Evolutionary conservation across 1,284 basidiomycete species (phyloP).

Genomic region (Malassezia dermatis): DNA sequence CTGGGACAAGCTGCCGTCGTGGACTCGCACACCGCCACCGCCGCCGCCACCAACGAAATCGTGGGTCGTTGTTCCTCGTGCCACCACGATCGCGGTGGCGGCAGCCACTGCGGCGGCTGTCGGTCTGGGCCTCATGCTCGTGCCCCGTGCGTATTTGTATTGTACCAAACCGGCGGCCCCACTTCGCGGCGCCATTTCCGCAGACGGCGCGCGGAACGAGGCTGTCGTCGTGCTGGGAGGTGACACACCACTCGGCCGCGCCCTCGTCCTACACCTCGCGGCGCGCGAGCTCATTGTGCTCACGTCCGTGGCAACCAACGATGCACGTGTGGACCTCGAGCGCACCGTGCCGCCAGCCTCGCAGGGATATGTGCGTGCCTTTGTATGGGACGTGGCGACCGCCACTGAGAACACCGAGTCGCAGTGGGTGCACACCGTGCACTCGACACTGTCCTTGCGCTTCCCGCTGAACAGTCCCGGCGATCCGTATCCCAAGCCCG

Average conservation of each 20-base stretch:
- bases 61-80: slow-evolving; percentile 11
- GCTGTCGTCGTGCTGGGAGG: slow-evolving; percentile 30
- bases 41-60: slow-evolving; percentile 22
- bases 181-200: background rate
- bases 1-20: background rate
- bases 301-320: slow-evolving; percentile 27
- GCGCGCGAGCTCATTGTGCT: slow-evolving; percentile 39
- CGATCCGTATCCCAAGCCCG: slow-evolving; percentile 42
- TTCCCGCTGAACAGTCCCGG: slow-evolving; percentile 41
- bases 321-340: slow-evolving; percentile 29
- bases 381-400: slow-evolving; percentile 23
- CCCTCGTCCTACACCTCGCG: slow-evolving; percentile 29
- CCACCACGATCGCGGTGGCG: slow-evolving; percentile 8
- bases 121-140: slow-evolving; percentile 3
- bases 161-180: background rate
- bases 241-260: slow-evolving; percentile 41
- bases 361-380: slow-evolving; percentile 39
- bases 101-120: background rate
- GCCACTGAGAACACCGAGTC: slow-evolving; percentile 18
- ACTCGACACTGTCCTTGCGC: slow-evolving; percentile 30
- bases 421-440: slow-evolving; percentile 29
- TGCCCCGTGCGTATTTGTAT: background rate
- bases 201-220: slow-evolving; percentile 6
- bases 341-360: slow-evolving; percentile 30
- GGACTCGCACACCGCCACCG: background rate